Evolutionary conservation across 2,329 filamentous ascomycete species (phyloP).

Genomic region (Cyphellophora europaea): DNA sequence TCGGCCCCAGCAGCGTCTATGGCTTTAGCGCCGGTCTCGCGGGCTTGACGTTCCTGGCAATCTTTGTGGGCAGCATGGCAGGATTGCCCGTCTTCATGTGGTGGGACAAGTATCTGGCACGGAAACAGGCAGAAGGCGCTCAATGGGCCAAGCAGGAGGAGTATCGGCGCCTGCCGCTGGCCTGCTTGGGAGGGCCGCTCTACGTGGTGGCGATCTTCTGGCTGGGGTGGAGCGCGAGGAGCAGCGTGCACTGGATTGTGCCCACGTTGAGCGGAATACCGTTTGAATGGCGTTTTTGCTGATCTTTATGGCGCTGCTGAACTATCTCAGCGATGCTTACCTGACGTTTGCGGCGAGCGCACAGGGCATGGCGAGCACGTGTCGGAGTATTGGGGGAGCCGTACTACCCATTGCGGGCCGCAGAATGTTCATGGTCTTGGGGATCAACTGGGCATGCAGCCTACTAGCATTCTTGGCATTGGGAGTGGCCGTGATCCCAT

Average conservation of each 20-base stretch:
- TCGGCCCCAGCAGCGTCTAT: conserved; percentile 26
- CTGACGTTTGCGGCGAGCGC: conserved; percentile 53
- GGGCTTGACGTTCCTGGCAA: conserved; percentile 26
- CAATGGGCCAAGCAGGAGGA: conserved; percentile 49
- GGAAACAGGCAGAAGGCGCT: conserved; percentile 39
- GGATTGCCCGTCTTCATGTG: conserved; percentile 52
- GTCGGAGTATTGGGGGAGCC: conserved; percentile 42
- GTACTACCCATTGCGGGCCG: conserved; percentile 45
- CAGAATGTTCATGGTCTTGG: conserved; percentile 28
- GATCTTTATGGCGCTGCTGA: conserved; percentile 55
- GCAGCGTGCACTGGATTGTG: conserved; percentile 25
- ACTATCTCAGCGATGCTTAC: conserved; percentile 61
- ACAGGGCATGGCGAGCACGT: conserved; percentile 42
- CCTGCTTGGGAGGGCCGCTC: conserved; percentile 59
- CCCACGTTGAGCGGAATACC: conserved; percentile 52
- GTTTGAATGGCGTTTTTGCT: conserved; percentile 53
- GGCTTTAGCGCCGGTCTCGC: conserved; percentile 26
- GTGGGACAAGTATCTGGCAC: conserved; percentile 54
- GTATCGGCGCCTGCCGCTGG: conserved; percentile 61
- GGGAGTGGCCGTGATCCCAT: conserved; percentile 30
- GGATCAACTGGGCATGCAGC: conserved; percentile 32
- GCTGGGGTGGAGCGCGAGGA: conserved; percentile 31
- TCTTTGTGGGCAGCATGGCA: conserved; percentile 54
- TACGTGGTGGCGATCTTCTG: conserved; percentile 42
- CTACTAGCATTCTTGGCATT: conserved; percentile 30